These are phyloP conservation scores for Hippophae tibetana DNA, from an alignment of 306 rosid species.

Conservation along the genomic window DNA sequence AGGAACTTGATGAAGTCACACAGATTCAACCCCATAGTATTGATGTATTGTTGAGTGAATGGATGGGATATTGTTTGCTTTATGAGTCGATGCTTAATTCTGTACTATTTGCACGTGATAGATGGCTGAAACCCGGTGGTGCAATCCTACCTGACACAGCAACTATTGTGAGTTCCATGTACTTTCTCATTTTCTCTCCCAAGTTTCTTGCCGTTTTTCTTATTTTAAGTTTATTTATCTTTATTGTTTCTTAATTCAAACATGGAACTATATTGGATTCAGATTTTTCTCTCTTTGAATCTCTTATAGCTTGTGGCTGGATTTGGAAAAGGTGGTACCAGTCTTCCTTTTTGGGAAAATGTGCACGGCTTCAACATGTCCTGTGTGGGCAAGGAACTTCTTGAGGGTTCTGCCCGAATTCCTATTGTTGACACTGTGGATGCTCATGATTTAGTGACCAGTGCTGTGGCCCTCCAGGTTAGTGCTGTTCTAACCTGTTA, in stretches of 20 bases:
- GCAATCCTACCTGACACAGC: constrained; percentile 94
- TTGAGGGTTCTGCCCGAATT: constrained; percentile 48
- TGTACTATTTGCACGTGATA: constrained; percentile 86
- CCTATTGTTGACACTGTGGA: constrained; percentile 84
- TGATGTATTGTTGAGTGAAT: constrained; percentile 82
- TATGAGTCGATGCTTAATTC: constrained; percentile 95
- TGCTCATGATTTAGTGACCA: constrained; percentile 61
- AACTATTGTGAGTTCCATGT: constrained; percentile 60
- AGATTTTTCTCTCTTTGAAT: neutral
- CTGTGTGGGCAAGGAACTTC: constrained; percentile 74
- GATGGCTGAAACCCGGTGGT: constrained; percentile 90
- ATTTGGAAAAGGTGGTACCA: constrained; percentile 82
- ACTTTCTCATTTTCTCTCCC: neutral
- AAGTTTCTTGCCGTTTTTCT: no score
- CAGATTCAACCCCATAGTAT: constrained; percentile 63
- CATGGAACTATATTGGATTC: no score
- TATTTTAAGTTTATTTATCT: no score
- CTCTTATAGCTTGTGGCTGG: constrained; percentile 77
- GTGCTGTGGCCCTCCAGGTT: constrained; percentile 66
- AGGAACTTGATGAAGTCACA: constrained; percentile 56
- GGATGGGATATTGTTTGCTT: constrained; percentile 97
- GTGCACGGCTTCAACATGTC: constrained; percentile 76
- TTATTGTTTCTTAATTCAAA: no score
- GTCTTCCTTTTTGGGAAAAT: constrained; percentile 91
- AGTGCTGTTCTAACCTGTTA: constrained; percentile 16